A percentile compares a stretch with the other conserved stretches of the same genome.
These are phyloP conservation scores for Theobroma grandiflorum DNA, from an alignment of 441 rosid genomes.

Conservation along the genomic window DNA sequence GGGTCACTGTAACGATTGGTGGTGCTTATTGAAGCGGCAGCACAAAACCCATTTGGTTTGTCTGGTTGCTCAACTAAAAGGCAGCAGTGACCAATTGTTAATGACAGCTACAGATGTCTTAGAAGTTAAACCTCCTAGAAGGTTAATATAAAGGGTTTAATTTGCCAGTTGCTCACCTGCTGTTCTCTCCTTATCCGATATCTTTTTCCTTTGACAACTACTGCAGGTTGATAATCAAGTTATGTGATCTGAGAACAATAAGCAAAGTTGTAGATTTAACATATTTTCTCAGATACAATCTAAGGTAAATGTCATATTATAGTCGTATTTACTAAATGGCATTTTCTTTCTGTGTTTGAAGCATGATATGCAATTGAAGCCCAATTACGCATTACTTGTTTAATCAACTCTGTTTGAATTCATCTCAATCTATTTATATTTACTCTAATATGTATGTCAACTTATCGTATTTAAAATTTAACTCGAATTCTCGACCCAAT, in stretches of 20 bases:
- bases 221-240: slow-evolving; percentile 27
- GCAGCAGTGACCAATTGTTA: slow-evolving; percentile 4
- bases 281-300: slow-evolving; percentile 12
- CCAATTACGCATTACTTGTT: no score
- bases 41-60: slow-evolving; percentile 20
- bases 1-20: background rate
- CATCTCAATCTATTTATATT: no score
- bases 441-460: no score
- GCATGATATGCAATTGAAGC: no score
- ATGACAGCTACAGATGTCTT: background rate
- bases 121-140: background rate
- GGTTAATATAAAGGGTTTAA: background rate
- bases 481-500: no score
- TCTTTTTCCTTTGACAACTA: background rate
- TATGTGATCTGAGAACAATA: slow-evolving; percentile 10
- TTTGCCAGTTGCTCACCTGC: background rate
- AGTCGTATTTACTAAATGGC: background rate
- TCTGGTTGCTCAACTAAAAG: background rate
- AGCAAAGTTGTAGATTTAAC: slow-evolving; percentile 24
- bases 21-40: background rate
- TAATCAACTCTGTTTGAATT: no score
- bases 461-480: no score
- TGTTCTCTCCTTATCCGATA: background rate
- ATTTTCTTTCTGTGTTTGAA: no score
- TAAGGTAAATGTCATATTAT: background rate